Evolutionary conservation across 352 stramenopile species (phyloP).

Genomic region (Globisporangium viniferum): DNA sequence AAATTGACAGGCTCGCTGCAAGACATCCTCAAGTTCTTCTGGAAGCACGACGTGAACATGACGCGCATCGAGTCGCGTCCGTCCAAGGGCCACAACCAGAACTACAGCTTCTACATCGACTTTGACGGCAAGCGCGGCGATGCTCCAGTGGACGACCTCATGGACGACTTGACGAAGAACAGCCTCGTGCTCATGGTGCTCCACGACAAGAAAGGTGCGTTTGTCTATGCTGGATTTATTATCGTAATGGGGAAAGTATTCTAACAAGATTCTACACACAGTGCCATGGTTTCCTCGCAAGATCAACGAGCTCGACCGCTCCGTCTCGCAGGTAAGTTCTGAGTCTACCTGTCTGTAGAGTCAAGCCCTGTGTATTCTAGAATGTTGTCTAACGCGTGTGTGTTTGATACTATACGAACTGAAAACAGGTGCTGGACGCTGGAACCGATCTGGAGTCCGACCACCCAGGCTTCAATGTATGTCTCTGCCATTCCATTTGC

Average conservation of each 20-base stretch:
- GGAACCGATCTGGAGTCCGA: constrained; percentile 91
- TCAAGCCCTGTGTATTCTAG: no score
- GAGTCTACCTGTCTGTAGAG: background rate
- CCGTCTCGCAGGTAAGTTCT: constrained; percentile 55
- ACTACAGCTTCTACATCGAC: constrained; percentile 93
- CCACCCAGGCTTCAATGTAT: constrained; percentile 93
- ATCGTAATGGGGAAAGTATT: background rate
- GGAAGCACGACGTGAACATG: constrained; percentile 97
- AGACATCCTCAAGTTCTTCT: constrained; percentile 96
- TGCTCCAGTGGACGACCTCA: constrained; percentile 71
- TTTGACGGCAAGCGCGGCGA: constrained; percentile 88
- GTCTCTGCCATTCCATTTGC: constrained; percentile 1
- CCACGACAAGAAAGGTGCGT: constrained; percentile 90
- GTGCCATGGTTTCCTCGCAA: constrained; percentile 86
- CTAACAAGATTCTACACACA: constrained; percentile 11
- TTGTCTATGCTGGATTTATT: background rate
- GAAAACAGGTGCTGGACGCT: constrained; percentile 73
- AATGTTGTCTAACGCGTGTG: no score
- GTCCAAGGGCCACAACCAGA: constrained; percentile 72
- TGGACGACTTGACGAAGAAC: constrained; percentile 84
- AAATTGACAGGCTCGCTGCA: constrained; percentile 81
- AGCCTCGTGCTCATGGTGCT: constrained; percentile 91
- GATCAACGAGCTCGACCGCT: constrained; percentile 77
- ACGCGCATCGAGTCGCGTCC: constrained; percentile 95
- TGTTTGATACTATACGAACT: background rate